Base-by-base conservation (phyloP, 1,284 basidiomycete species). In the Pseudozyma flocculosa region DNA sequence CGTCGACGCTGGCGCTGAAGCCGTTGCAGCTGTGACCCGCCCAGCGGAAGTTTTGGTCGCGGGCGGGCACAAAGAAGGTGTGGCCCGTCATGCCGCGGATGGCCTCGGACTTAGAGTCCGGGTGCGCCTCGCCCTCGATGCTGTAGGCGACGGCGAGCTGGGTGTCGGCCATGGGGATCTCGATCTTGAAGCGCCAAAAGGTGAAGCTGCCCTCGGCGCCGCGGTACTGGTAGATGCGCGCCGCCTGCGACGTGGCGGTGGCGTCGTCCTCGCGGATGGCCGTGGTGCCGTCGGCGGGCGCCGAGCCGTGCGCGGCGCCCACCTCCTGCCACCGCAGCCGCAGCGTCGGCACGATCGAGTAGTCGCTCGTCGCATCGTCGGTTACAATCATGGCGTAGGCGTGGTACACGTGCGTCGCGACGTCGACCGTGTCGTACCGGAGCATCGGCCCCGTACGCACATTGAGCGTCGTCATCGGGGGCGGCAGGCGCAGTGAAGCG, bases 151-250 rank as follows among this genome's bases (percentile, higher is more conserved):
- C 83, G n/a, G 82, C 80, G 83, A 90, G 89, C 80, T 94, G 90
- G 34, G 82, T 80, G 9, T 82, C 79, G 4, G 83, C 82, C 9
- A 97, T 78, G 5, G 90, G 90, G 50, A 98, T 83, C 66, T 88
- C 85, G 50, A 97, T 85, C 76, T 88, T 84, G 82, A 97, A 97
- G 48, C 95, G 84, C 90, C 92, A 97, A 81, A 98, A 98, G 1
- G 90, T 91, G 75, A 84, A 90, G 0, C 88, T 87, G 15, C 90
- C 81, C 39, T 61, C 86, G 48, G 42, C 47, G 17, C 87, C 87
- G 18, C 83, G 81, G 79, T 93, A 92, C 10, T 88, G 87, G 80
- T 86, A 89, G 43, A 97, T 85, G 72, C 88, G 87, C 61, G 89
- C 84, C 2, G 87, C 90, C 5, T 80, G 75, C n/a, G 63, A 62